Conservation (phyloP, 768 basidiomycete species). For the Fibroporia radiculosa region DNA sequence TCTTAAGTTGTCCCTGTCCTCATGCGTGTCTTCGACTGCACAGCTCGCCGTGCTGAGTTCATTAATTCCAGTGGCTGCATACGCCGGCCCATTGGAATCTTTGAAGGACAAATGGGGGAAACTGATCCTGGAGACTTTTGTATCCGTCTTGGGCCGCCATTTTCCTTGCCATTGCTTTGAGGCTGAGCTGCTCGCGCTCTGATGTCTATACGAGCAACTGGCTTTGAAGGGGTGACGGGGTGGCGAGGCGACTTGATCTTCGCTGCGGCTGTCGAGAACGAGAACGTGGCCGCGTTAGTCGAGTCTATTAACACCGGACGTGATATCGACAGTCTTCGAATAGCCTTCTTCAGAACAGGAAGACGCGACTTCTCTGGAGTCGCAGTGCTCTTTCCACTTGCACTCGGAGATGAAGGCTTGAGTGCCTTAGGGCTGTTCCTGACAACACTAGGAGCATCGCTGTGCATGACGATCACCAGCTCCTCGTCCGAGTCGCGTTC, state of each 20-base stretch:
- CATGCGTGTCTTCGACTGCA: neutral
- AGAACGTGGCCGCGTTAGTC: constrained; percentile 13
- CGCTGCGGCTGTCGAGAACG: neutral
- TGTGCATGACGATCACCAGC: constrained; percentile 14
- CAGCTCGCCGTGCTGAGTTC: neutral
- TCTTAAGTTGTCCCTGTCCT: neutral
- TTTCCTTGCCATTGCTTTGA: neutral
- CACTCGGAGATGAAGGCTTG: neutral
- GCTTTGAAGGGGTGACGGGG: neutral
- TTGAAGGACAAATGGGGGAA: constrained; percentile 7
- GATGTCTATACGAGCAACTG: neutral
- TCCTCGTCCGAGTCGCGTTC: constrained; percentile 6
- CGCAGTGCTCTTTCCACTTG: constrained; percentile 7
- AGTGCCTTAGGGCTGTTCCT: neutral
- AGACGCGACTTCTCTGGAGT: constrained; percentile 16
- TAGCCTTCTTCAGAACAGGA: constrained; percentile 14
- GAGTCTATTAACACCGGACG: constrained; percentile 17
- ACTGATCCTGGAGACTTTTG: neutral
- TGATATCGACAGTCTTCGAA: constrained; percentile 19
- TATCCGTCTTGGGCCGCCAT: neutral
- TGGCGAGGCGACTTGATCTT: neutral
- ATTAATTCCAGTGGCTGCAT: constrained; percentile 1
- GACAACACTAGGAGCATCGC: constrained; percentile 9
- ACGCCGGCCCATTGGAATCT: constrained; percentile 11
- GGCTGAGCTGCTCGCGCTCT: neutral